A percentile compares a stretch with the other conserved stretches of the same genome.
Conservation (phyloP, 805 yeast species). For the Pichia cabralensis region DNA sequence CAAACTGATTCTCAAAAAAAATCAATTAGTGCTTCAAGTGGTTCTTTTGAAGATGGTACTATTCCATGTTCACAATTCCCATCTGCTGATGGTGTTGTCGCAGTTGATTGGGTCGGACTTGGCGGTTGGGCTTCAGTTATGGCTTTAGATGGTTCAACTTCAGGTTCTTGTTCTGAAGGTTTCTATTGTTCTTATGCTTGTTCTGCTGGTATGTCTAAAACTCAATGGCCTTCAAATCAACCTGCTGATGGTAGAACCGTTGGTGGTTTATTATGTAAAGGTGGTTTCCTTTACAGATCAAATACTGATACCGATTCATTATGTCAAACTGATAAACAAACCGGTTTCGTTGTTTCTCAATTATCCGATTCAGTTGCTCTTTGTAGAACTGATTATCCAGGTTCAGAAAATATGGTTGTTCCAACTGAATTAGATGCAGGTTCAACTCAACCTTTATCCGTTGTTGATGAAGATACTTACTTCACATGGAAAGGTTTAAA, state of each 20-base stretch:
- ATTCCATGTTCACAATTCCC: slow-evolving; percentile 62
- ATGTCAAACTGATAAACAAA: slow-evolving; percentile 55
- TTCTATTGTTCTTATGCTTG: slow-evolving; percentile 71
- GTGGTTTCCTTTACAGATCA: slow-evolving; percentile 53
- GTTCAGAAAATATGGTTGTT: slow-evolving; percentile 70
- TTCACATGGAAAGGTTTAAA: slow-evolving; percentile 52
- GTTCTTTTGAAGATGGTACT: slow-evolving; percentile 59
- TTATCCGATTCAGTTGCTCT: slow-evolving; percentile 46
- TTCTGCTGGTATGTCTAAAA: slow-evolving; percentile 72
- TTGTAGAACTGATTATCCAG: slow-evolving; percentile 76
- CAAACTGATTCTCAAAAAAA: slow-evolving; percentile 4
- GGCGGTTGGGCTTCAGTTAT: slow-evolving; percentile 68
- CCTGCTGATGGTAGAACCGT: slow-evolving; percentile 61
- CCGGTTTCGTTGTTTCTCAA: slow-evolving; percentile 45
- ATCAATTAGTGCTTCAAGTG: slow-evolving; percentile 29
- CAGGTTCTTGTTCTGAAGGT: slow-evolving; percentile 53
- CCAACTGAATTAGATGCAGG: slow-evolving; percentile 58
- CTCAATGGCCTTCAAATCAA: slow-evolving; percentile 66
- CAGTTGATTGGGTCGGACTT: slow-evolving; percentile 44
- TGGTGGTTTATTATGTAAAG: slow-evolving; percentile 57
- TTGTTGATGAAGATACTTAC: slow-evolving; percentile 50
- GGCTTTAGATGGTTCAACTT: slow-evolving; percentile 29
- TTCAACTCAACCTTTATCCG: slow-evolving; percentile 40
- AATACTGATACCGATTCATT: slow-evolving; percentile 40
- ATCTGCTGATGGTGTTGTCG: slow-evolving; percentile 51